phyloP scores from a whole-genome alignment of 805 yeast species.

The Komagataella pseudopastoris region DNA sequence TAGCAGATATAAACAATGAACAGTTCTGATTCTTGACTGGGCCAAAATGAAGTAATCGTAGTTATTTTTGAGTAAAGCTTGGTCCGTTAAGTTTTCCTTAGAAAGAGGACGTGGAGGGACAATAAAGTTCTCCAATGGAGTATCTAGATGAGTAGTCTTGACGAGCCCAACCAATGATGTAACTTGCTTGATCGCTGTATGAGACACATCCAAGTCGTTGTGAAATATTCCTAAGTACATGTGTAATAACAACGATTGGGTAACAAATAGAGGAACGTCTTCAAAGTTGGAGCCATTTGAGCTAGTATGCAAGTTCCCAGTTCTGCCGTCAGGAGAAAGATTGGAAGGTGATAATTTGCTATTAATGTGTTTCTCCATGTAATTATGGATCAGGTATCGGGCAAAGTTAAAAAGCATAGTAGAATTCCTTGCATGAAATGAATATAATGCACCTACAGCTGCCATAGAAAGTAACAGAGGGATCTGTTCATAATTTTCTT shows the following conservation, averaged over 20 bases:
- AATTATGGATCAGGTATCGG: conserved; percentile 51
- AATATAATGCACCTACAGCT: conserved; percentile 79
- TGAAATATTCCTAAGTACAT: conserved; percentile 43
- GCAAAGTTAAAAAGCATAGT: conserved; percentile 55
- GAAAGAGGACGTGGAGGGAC: conserved; percentile 24
- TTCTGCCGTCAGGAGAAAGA: background rate
- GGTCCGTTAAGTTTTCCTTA: conserved; percentile 8
- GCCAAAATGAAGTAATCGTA: conserved; percentile 39
- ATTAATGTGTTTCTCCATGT: conserved; percentile 37
- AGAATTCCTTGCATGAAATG: conserved; percentile 70
- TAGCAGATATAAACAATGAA: conserved; percentile 35
- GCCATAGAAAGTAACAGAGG: conserved; percentile 73
- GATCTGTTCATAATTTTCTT: conserved; percentile 34
- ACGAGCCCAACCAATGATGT: conserved; percentile 40
- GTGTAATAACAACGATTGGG: conserved; percentile 41
- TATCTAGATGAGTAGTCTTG: conserved; percentile 35
- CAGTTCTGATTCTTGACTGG: conserved; percentile 41
- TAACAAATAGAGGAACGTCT: conserved; percentile 41
- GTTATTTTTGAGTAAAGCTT: conserved; percentile 21
- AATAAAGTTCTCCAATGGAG: conserved; percentile 31
- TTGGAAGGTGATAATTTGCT: conserved; percentile 16
- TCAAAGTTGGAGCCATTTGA: conserved; percentile 20
- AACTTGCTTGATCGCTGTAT: conserved; percentile 36
- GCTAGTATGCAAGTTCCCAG: background rate
- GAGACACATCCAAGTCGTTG: conserved; percentile 35